phyloP scores from a whole-genome alignment of 192 early-diverging fungal species.

The Dissophora globulifera region DNA sequence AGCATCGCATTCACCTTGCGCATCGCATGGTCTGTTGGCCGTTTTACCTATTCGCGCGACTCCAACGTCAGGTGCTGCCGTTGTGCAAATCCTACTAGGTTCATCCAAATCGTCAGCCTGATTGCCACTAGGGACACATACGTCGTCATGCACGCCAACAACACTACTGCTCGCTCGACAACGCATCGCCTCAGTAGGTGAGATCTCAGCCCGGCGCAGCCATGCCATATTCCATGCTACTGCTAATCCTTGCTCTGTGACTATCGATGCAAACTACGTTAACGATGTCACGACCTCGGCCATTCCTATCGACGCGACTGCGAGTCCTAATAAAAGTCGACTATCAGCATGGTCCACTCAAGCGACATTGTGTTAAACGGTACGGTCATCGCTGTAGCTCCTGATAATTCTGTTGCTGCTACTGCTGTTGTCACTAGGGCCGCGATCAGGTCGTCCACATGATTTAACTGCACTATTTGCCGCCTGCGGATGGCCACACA shows the following conservation, averaged over 20 bases:
- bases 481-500: constrained; percentile 63
- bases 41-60: constrained; percentile 55
- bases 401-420: constrained; percentile 28
- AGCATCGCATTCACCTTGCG: constrained; percentile 40
- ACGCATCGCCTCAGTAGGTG: constrained; percentile 35
- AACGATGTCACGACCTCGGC: constrained; percentile 27
- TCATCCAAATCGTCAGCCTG: constrained; percentile 81
- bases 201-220: constrained; percentile 7
- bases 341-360: constrained; percentile 13
- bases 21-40: constrained; percentile 56
- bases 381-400: constrained; percentile 27
- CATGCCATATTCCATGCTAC: constrained; percentile 12
- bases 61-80: constrained; percentile 69
- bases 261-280: constrained; percentile 14
- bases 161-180: constrained; percentile 59
- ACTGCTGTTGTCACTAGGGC: background rate
- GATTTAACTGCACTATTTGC: constrained; percentile 21
- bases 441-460: constrained; percentile 4
- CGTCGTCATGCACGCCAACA: constrained; percentile 56
- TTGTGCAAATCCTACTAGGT: constrained; percentile 78
- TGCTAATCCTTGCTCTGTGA: background rate
- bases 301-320: constrained; percentile 19
- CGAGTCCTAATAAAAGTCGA: constrained; percentile 29
- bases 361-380: constrained; percentile 24
- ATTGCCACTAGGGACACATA: constrained; percentile 66